Percentiles rank a stretch among this genome's conserved stretches.
phyloP scores from a whole-genome alignment of 148 eudicot species.

The Chenopodium formosanum region DNA sequence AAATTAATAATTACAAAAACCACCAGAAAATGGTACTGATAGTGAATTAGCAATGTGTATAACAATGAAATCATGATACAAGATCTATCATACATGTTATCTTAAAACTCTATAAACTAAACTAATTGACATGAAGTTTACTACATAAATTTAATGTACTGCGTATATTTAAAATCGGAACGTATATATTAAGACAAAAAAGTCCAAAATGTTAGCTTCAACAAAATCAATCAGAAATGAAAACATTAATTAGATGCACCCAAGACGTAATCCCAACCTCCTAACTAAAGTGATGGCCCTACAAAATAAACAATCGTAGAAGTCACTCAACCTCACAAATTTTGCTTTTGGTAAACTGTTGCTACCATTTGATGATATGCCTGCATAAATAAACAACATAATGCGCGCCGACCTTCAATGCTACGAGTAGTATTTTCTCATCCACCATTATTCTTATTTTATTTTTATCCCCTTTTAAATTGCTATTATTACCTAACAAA shows the following conservation, averaged over 20 bases:
- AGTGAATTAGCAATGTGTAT: too few relatives aligned
- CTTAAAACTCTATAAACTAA: background rate
- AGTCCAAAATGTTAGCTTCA: background rate
- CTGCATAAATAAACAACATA: background rate
- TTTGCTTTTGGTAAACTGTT: background rate
- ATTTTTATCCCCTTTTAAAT: too few relatives aligned
- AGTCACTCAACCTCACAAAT: background rate
- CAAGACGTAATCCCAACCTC: background rate
- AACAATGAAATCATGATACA: too few relatives aligned
- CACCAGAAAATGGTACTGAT: too few relatives aligned
- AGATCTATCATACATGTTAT: too few relatives aligned
- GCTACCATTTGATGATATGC: slow-evolving; percentile 6
- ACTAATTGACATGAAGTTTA: background rate
- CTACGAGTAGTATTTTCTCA: background rate
- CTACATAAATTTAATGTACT: too few relatives aligned
- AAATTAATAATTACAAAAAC: too few relatives aligned
- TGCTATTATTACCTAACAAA: too few relatives aligned
- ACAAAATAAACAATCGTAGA: slow-evolving; percentile 12
- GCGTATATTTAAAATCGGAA: too few relatives aligned
- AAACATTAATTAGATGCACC: background rate
- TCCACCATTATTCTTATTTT: background rate
- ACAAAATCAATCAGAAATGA: background rate
- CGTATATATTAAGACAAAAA: background rate
- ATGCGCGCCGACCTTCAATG: background rate
- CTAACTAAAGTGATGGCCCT: background rate